Base-by-base conservation (phyloP, 2,329 filamentous ascomycete genomes). In the Fusarium scirpi region DNA sequence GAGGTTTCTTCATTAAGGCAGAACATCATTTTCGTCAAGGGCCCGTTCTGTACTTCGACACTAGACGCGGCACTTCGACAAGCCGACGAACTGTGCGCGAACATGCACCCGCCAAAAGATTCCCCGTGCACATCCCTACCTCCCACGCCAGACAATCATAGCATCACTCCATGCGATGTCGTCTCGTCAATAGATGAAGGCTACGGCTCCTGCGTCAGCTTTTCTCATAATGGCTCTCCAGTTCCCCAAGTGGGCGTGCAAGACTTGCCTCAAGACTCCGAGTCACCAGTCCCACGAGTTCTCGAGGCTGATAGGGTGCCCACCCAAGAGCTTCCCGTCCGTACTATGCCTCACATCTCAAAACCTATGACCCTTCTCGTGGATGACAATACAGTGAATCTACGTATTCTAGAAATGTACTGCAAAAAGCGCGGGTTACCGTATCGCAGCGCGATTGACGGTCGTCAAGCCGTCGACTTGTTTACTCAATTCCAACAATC, bases 321-420 rank as follows among this genome's bases (percentile, higher is more conserved):
- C 13, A 20, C 49, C 1, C 46, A 51, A 13, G 27, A 25, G 3
- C 25, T 44, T 2, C 44, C 34, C 6, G 11, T 27, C 30, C 49
- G 13, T 55, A 32, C 27, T 11, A n/a, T 40, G n/a, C 18, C 29
- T 29, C 15, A 11, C 10, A 40, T 58, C 9, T n/a, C 64, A 8
- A 70, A 58, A 1, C 77, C 77, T 5, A 58, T 59, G 18, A 75
- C 75, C 0, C 77, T 86, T 0, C 73, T 86, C 1, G 84, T 85
- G 0, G 84, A 85, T 64, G 84, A 85, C 63, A 86, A 85, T 47
- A 58, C 80, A 5, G 82, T 85, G 58, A 86, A 86, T 24, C 78
- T 85, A 1, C 83, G 83, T 22, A 84, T 86, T 27, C 69, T 86
- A 29, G 77, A 81, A 20, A 83, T 84, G 72, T 85, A 85, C 67